Evolutionary conservation across 164 flowering plant species (phyloP).

Genomic region (Dillenia suffruticosa): DNA sequence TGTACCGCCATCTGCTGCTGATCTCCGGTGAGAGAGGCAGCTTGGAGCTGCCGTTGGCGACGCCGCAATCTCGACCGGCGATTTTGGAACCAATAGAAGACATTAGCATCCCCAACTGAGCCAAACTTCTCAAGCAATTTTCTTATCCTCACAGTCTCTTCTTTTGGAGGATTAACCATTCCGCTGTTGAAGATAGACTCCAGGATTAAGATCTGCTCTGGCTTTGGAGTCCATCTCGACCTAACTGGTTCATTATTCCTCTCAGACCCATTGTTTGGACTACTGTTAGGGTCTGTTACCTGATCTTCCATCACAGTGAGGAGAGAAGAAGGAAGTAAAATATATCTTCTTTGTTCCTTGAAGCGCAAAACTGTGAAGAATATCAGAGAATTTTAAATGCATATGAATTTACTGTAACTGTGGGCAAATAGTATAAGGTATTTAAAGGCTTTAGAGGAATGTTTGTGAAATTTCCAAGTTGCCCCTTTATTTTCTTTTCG

Average conservation of each 20-base stretch:
- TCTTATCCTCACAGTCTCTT: conserved; percentile 80
- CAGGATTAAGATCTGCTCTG: conserved; percentile 88
- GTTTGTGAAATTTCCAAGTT: too few relatives aligned
- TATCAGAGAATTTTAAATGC: too few relatives aligned
- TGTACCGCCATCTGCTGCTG: neutral
- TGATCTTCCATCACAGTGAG: conserved; percentile 25
- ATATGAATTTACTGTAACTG: too few relatives aligned
- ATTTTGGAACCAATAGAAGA: conserved; percentile 98
- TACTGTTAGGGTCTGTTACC: conserved; percentile 15
- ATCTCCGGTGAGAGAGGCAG: conserved; percentile 29
- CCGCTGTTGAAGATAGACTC: conserved; percentile 99
- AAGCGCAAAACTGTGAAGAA: neutral
- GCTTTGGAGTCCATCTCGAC: conserved; percentile 97
- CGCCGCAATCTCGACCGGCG: conserved; percentile 86
- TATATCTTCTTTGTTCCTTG: conserved; percentile 32
- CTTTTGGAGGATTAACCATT: conserved; percentile 95
- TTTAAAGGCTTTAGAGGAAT: too few relatives aligned
- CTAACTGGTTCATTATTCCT: conserved; percentile 53
- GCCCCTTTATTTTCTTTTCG: too few relatives aligned
- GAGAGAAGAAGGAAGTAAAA: neutral
- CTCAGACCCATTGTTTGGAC: conserved; percentile 21
- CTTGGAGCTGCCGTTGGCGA: conserved; percentile 79
- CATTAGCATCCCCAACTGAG: conserved; percentile 87
- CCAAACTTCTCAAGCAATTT: conserved; percentile 83
- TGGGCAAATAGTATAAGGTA: too few relatives aligned